Percentiles rank a stretch among this genome's conserved stretches.
phyloP scores from a whole-genome alignment of 2,329 filamentous ascomycete genomes.

The Colletotrichum theobromicola region DNA sequence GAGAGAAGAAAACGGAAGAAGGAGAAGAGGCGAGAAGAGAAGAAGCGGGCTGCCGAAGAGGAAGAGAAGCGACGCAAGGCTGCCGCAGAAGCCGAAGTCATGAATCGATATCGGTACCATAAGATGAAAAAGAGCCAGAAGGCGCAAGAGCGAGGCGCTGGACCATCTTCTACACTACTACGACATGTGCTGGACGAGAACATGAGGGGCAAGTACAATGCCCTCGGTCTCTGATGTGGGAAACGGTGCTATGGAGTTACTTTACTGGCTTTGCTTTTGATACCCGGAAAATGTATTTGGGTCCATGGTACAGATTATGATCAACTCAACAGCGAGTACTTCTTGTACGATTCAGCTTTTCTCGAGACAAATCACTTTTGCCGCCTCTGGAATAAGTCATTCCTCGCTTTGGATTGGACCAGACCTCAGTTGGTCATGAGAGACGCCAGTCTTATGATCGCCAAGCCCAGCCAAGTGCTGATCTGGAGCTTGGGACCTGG shows the following conservation, averaged over 20 bases:
- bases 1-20: constrained; percentile 23
- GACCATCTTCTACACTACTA: neutral
- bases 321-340: neutral
- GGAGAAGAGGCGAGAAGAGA: neutral
- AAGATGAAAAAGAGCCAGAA: neutral
- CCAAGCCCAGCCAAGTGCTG: neutral
- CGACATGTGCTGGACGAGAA: constrained; percentile 15
- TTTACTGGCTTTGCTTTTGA: neutral
- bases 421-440: neutral
- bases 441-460: neutral
- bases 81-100: neutral
- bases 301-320: neutral
- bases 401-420: neutral
- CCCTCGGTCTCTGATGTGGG: neutral
- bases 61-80: neutral
- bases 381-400: neutral
- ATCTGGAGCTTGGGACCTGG: neutral
- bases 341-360: neutral
- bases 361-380: neutral
- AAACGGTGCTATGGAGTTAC: neutral
- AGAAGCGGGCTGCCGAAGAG: neutral
- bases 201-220: constrained; percentile 4
- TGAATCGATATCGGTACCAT: neutral
- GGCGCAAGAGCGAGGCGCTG: neutral
- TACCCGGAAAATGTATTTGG: neutral